Percentiles rank a stretch among this genome's conserved stretches.
Evolutionary conservation across 169 alveolate genomes (phyloP).

Genomic region (Plasmodium cynomolgi): DNA sequence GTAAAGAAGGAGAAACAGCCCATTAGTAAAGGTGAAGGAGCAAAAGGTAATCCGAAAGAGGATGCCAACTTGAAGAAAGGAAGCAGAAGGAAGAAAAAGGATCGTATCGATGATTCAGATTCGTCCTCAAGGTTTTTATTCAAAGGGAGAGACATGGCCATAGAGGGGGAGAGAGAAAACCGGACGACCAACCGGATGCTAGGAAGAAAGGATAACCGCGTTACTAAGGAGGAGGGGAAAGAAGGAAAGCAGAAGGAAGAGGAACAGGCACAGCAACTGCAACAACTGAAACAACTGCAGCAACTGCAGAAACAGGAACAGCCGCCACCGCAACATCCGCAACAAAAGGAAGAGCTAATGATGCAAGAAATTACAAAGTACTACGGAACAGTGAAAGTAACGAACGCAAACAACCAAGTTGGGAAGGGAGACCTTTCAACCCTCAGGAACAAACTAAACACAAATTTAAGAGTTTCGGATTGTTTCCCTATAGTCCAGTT

Average conservation of each 20-base stretch:
- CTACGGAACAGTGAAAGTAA: constrained; percentile 41
- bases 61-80: background rate
- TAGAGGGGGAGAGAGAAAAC: background rate
- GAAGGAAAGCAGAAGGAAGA: background rate
- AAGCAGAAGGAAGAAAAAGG: background rate
- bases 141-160: background rate
- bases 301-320: background rate
- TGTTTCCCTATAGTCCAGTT: constrained; percentile 12
- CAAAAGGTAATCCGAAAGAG: background rate
- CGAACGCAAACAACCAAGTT: background rate
- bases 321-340: background rate
- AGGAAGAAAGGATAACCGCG: background rate
- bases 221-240: constrained; percentile 18
- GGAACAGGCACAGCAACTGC: background rate
- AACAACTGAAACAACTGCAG: too few relatives aligned
- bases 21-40: background rate
- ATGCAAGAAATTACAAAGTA: constrained; percentile 10
- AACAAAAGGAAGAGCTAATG: background rate
- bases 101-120: background rate
- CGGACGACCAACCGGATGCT: background rate
- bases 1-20: background rate
- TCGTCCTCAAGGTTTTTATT: background rate
- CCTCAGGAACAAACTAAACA: constrained; percentile 16
- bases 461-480: constrained; percentile 12
- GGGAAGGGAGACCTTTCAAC: background rate